Conservation (phyloP, 202 grass and related monocot species). For the Digitaria exilis region DNA sequence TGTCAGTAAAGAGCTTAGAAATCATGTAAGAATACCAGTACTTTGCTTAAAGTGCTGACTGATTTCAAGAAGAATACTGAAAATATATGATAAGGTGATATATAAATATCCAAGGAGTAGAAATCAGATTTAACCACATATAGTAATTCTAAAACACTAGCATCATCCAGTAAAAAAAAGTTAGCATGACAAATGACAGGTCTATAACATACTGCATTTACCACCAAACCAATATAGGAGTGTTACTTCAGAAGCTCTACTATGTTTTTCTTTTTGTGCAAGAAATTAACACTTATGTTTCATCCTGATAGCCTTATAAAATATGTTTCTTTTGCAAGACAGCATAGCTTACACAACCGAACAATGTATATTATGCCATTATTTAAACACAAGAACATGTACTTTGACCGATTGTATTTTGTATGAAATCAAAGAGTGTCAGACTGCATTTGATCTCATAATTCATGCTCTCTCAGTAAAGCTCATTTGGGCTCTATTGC, state of each 20-base stretch:
- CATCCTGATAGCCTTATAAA: slow-evolving; percentile 22
- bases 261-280: slow-evolving; percentile 13
- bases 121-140: slow-evolving; percentile 26
- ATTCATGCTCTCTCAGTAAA: slow-evolving; percentile 5
- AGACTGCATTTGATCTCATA: slow-evolving; percentile 1
- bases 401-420: background rate
- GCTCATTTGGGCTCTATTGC: background rate
- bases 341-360: background rate
- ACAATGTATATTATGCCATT: background rate
- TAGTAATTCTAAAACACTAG: slow-evolving; percentile 3
- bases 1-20: slow-evolving; percentile 22
- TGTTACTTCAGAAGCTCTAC: slow-evolving; percentile 11
- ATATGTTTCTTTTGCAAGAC: background rate
- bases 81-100: slow-evolving; percentile 3
- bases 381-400: slow-evolving; percentile 10
- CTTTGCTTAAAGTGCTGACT: slow-evolving; percentile 24
- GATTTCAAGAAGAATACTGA: slow-evolving; percentile 11
- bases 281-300: slow-evolving; percentile 8
- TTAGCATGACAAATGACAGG: background rate
- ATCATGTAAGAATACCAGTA: background rate
- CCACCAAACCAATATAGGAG: slow-evolving; percentile 13
- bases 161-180: background rate
- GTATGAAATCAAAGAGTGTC: slow-evolving; percentile 5
- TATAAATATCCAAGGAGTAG: background rate
- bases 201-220: slow-evolving; percentile 32